Percentiles rank a stretch among this genome's conserved stretches.
These are phyloP conservation scores for Strobilomyces confusus DNA, from an alignment of 768 basidiomycete genomes.

Conservation along the genomic window DNA sequence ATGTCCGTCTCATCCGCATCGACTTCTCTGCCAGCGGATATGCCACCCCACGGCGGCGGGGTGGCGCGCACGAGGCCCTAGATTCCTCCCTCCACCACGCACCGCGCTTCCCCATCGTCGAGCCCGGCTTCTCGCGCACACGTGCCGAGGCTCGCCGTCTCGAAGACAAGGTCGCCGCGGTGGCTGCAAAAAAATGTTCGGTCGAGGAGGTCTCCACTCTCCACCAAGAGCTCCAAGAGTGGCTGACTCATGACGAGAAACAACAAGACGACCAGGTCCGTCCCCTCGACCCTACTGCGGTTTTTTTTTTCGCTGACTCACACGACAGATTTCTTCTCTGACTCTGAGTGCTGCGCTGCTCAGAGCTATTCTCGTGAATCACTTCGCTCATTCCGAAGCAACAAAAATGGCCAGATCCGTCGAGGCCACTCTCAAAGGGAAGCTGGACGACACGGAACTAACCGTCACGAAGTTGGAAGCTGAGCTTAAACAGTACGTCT, in stretches of 20 bases:
- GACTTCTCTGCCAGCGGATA: conserved; percentile 70
- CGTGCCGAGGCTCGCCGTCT: conserved; percentile 60
- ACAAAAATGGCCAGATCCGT: conserved; percentile 60
- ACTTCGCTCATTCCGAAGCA: conserved; percentile 74
- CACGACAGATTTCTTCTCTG: conserved; percentile 56
- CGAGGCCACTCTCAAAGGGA: conserved; percentile 59
- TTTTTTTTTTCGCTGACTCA: conserved; percentile 6
- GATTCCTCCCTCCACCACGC: conserved; percentile 40
- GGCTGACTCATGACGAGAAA: conserved; percentile 61
- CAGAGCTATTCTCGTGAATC: conserved; percentile 80
- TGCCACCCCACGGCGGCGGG: conserved; percentile 59
- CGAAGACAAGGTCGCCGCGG: conserved; percentile 73
- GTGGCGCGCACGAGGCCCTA: conserved; percentile 44
- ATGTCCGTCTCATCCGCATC: conserved; percentile 72
- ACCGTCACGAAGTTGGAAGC: conserved; percentile 57
- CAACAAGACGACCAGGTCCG: conserved; percentile 58
- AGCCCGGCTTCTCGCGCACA: conserved; percentile 38
- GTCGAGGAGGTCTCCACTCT: conserved; percentile 79
- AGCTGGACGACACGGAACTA: conserved; percentile 62
- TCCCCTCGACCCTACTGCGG: conserved; percentile 21
- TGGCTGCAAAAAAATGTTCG: conserved; percentile 82
- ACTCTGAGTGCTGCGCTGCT: conserved; percentile 74
- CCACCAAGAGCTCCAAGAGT: conserved; percentile 75
- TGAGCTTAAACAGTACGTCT: conserved; percentile 67
- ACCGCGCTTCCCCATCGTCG: conserved; percentile 45